Evolutionary conservation across 2,329 filamentous ascomycete genomes (phyloP), one percentile per base, ranked within the genome.

Genomic region (Aureobasidium sp.): DNA sequence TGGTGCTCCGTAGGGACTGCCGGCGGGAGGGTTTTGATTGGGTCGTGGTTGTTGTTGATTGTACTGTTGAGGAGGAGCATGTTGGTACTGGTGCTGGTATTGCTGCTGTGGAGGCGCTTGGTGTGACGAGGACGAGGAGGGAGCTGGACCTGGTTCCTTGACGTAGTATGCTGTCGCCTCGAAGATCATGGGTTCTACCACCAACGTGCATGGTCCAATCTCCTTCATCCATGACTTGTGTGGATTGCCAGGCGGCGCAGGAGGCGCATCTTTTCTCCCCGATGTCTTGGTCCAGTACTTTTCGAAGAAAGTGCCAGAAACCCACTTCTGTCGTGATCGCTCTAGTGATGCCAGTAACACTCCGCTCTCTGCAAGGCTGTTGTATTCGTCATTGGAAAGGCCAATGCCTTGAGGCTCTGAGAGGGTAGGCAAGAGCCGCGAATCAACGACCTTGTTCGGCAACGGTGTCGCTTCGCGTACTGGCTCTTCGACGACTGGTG

Each of bases 141-240:
- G 44, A 2, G 43, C 46, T 59, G 65, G 51, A 32, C 60, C 60
- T 8, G 82, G 79, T 59, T 88, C 86, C 69, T 89, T 88, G 63
- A 91, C 85, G 24, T 83, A 82, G 70, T 82, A 92, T 78, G 92
- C 84, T 51, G 83, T 87, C 17, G 88, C 89, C 67, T 92, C 88
- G 67, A 94, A 84, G 47, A 89, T 83, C 71, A 94, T 89, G 48
- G 90, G 90, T 72, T 92, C 90, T 64, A 92, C 85, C 26, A 85
- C 87, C 65, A 95, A 85, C 37, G 86, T 86, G 65, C 89, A 86
- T 67, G 83, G 83, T 67, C 90, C 90, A 26, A 90, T 82, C 72
- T 86, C 69, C 70, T 74, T 79, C 71, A 72, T 72, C 65, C 67
- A 71, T 60, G 71, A 72, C 32, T 66, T 63, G 44, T 73, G 70